Evolutionary conservation across 2,329 filamentous ascomycete species (phyloP).

Genomic region (Trichophyton mentagrophytes): DNA sequence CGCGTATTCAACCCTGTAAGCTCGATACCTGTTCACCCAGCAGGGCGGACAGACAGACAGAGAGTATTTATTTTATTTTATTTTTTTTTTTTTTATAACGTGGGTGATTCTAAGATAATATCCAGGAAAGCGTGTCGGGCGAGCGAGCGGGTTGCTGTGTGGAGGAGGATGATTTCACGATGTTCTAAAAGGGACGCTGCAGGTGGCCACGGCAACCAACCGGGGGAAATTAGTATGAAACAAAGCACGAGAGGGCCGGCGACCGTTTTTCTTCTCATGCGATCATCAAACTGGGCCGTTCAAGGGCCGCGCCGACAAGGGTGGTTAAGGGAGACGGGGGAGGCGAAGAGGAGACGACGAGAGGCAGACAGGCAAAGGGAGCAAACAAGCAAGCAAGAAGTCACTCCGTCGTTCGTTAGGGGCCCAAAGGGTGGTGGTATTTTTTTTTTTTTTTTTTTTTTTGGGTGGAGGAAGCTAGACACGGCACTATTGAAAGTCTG

Average conservation of each 20-base stretch:
- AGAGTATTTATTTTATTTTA: too few relatives aligned
- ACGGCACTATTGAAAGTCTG: not conserved
- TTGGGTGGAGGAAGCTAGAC: constrained; percentile 1
- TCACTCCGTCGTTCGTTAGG: not conserved
- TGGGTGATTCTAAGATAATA: too few relatives aligned
- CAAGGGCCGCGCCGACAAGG: not conserved
- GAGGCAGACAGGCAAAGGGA: not conserved
- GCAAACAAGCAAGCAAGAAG: too few relatives aligned
- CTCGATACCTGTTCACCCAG: not conserved
- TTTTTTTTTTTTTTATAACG: too few relatives aligned
- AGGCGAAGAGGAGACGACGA: too few relatives aligned
- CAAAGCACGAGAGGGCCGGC: not conserved
- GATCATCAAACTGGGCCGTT: not conserved
- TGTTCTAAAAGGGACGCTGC: not conserved
- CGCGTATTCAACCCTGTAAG: not conserved
- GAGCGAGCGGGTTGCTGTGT: not conserved
- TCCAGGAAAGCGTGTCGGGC: not conserved
- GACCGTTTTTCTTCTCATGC: not conserved
- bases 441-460: too few relatives aligned
- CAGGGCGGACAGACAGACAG: too few relatives aligned
- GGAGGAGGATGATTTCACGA: not conserved
- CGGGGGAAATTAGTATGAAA: constrained; percentile 3
- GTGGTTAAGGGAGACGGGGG: not conserved
- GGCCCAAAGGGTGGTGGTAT: not conserved
- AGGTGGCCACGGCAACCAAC: not conserved